A percentile compares a stretch with the other conserved stretches of the same genome.
phyloP scores from a whole-genome alignment of 2,329 filamentous ascomycete species.

The Cadophora sp. region DNA sequence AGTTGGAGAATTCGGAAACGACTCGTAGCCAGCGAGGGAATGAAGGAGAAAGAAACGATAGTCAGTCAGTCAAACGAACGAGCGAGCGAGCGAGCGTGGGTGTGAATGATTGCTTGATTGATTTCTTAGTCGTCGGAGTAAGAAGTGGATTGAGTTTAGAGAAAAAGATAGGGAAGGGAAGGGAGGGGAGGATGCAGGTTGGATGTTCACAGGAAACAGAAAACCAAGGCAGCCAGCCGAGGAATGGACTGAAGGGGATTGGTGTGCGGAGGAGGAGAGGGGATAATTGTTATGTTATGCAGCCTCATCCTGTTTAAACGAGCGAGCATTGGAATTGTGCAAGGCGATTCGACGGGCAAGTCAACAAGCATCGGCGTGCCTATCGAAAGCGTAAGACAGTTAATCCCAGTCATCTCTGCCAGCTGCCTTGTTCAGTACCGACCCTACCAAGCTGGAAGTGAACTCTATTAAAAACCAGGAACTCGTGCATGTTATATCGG shows the following conservation, averaged over 20 bases:
- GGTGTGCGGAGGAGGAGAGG: no score
- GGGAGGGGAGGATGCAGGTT: not conserved
- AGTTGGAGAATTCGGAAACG: not conserved
- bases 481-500: no score
- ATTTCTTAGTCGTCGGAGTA: not conserved
- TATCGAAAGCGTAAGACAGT: no score
- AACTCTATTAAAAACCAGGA: not conserved
- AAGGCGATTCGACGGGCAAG: not conserved
- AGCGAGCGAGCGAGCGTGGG: constrained; percentile 3
- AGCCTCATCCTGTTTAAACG: not conserved
- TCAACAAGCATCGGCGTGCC: not conserved
- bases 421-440: not conserved
- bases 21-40: constrained; percentile 9
- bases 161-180: not conserved
- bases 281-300: constrained; percentile 4
- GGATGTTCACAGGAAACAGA: constrained; percentile 1
- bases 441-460: no score
- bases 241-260: not conserved
- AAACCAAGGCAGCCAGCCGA: constrained; percentile 7
- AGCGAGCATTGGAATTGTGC: not conserved
- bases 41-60: not conserved
- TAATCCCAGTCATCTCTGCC: not conserved
- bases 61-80: not conserved
- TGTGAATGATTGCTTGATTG: not conserved
- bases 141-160: not conserved